phyloP scores from a whole-genome alignment of 164 flowering plant species.

The Vitis cinerea region DNA sequence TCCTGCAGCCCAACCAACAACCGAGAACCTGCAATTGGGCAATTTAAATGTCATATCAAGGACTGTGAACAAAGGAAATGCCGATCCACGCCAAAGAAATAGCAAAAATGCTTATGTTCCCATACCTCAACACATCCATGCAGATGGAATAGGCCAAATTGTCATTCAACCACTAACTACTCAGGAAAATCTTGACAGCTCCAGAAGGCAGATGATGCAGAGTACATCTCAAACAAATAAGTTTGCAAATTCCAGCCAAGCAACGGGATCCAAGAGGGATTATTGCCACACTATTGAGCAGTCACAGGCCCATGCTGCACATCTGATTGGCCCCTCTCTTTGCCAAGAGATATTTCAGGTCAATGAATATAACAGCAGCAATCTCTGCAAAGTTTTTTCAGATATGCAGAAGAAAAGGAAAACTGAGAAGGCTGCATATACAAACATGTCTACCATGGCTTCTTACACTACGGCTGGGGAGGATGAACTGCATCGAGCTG shows the following conservation, averaged over 20 bases:
- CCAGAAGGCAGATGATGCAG: constrained; percentile 8
- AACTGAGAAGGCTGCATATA: constrained; percentile 8
- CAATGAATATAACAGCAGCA: constrained; percentile 8
- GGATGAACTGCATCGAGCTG: constrained; percentile 1
- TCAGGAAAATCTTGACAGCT: constrained; percentile 6
- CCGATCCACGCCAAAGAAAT: constrained; percentile 13
- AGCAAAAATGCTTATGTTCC: constrained; percentile 6
- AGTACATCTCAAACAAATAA: constrained; percentile 14
- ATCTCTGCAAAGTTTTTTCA: constrained; percentile 1
- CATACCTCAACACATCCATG: constrained; percentile 16
- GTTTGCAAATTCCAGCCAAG: constrained; percentile 13
- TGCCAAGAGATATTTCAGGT: constrained; percentile 16
- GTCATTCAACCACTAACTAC: constrained; percentile 10
- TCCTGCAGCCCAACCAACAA: constrained; percentile 10
- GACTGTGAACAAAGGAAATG: constrained; percentile 5
- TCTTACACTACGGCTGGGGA: not conserved
- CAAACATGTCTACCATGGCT: constrained; percentile 3
- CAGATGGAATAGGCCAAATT: constrained; percentile 19
- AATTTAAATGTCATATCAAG: constrained; percentile 11
- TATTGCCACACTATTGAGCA: constrained; percentile 15
- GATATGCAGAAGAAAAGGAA: constrained; percentile 26
- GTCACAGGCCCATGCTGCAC: not conserved
- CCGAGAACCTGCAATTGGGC: constrained; percentile 12
- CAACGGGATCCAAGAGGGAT: constrained; percentile 34
- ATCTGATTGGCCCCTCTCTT: constrained; percentile 4